Evolutionary conservation across 2,329 filamentous ascomycete genomes (phyloP), one percentile per base, ranked within the genome.

Genomic region (Neonectria magnoliae): DNA sequence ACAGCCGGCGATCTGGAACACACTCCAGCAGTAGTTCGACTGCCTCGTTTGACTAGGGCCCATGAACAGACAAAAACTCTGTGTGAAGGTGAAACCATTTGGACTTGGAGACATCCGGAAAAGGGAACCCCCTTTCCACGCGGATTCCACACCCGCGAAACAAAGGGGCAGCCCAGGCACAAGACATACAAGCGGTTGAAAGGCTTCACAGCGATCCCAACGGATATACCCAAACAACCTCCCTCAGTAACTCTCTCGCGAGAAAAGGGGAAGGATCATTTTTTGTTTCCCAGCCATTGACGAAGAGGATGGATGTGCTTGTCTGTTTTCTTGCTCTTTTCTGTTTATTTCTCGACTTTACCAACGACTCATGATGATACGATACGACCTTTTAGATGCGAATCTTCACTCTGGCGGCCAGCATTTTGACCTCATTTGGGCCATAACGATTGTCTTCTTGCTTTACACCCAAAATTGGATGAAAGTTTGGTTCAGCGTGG

Each of bases 21-120:
- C 86, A 89, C 76, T 89, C 87, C 60, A 88, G 86, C 81, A 88
- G 86, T 81, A 88, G 85, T 77, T 89, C 87, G 53, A 88, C 86
- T 61, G 82, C 85, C 42, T 89, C 87, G 22, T 84, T 87, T 71
- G 86, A 89, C 65, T 88, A 81, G 56, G 42, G 50, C 41, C 33
- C 16, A 42, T 25, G 36, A 47, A n/a, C 13, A 56, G 31, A 55
- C 54, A 45, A 55, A 50, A 14, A 57, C 52, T 64, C 51, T 27
- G 25, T 60, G 48, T 42, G 61, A 42, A 57, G 47, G 54, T 60
- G 62, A 61, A 50, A 57, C 53, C 47, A 53, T 65, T 67, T 62
- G 61, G 61, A 55, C 59, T 67, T 62, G 64, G 51, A 67, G 52
- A 55, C 20, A 45, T 54, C 52, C 51, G 56, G 48, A 57, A 67